Percentiles rank a stretch among this genome's conserved stretches.
phyloP scores from a whole-genome alignment of 371 early-diverging fungal species.

The Quaeritorhiza haematococci region DNA sequence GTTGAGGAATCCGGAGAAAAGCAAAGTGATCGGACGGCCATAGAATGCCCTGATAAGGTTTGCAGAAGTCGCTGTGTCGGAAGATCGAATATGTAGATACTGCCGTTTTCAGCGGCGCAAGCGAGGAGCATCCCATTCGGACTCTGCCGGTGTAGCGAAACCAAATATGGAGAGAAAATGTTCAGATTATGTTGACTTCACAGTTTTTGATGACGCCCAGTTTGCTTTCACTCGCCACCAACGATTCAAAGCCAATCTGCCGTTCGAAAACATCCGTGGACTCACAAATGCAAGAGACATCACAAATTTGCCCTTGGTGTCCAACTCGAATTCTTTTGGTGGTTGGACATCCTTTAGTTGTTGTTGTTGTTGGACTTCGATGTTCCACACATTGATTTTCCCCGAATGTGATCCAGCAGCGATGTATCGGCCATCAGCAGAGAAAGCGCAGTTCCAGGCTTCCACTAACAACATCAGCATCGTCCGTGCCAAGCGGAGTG shows the following conservation, averaged over 20 bases:
- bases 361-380: constrained; percentile 61
- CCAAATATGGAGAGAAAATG: constrained; percentile 13
- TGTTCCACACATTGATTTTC: constrained; percentile 59
- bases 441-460: constrained; percentile 70
- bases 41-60: constrained; percentile 68
- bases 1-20: constrained; percentile 70
- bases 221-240: neutral
- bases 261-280: neutral
- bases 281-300: constrained; percentile 71
- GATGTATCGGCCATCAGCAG: constrained; percentile 65
- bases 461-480: too few species aligned
- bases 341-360: constrained; percentile 8
- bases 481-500: too few species aligned
- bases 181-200: too few species aligned
- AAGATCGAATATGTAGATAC: constrained; percentile 67
- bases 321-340: constrained; percentile 36
- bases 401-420: constrained; percentile 75
- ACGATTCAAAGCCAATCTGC: neutral
- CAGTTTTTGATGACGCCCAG: too few species aligned
- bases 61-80: constrained; percentile 63
- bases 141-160: constrained; percentile 41
- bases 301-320: constrained; percentile 69
- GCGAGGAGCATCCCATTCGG: constrained; percentile 74
- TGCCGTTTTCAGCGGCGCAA: constrained; percentile 71
- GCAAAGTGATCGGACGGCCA: constrained; percentile 65